Evolutionary conservation across 2,329 filamentous ascomycete species (phyloP), one percentile per base, ranked within the genome.

Genomic region (Ophiocordyceps unilateralis): DNA sequence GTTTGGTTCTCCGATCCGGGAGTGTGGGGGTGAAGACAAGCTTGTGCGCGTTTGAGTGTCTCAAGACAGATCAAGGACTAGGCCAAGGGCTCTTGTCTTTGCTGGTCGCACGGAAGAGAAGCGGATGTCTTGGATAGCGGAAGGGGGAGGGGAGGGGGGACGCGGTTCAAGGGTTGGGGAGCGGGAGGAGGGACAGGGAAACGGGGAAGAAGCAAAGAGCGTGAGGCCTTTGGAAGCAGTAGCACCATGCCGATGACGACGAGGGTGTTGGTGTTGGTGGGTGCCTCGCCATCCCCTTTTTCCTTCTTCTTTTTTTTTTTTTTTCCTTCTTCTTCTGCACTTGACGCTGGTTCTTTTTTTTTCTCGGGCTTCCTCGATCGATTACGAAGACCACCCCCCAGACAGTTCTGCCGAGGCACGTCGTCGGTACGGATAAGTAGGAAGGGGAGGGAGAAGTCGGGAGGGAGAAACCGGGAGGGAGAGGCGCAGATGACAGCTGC

Each of bases 261-360:
- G 32, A 34, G 32, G 32, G 32, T 34, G 32, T 34, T 17, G 15
- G 32, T n/a, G 32, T 17, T 26, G 7, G 32, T 34, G 14, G 32
- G 32, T 34, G 32, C 32, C 32, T 34, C 17, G 32, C 15, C 26
- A 28, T 28, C 26, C 44, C 39, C 19, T 37, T 44, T 39, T 44
- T 43, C 41, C 45, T 43, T 12, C 14, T 43, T 44, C 39, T 23
- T 39, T 26, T 19, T 12, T 21, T 36, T 38, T 23, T 22, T 19
- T 22, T 39, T 22, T 14, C 19, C 20, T 22, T 5, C 22, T 22
- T 22, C 11, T 19, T 24, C 37, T 38, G 5, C 26, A 28, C 26
- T 17, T 34, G 32, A 17, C 9, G 32, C 32, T 9, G 32, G 17
- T n/a, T 17, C 6, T 17, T 34, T n/a, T 34, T n/a, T 17, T 7